phyloP scores from a whole-genome alignment of 2,329 filamentous ascomycete genomes.

The Hymenoscyphus fraxineus region DNA sequence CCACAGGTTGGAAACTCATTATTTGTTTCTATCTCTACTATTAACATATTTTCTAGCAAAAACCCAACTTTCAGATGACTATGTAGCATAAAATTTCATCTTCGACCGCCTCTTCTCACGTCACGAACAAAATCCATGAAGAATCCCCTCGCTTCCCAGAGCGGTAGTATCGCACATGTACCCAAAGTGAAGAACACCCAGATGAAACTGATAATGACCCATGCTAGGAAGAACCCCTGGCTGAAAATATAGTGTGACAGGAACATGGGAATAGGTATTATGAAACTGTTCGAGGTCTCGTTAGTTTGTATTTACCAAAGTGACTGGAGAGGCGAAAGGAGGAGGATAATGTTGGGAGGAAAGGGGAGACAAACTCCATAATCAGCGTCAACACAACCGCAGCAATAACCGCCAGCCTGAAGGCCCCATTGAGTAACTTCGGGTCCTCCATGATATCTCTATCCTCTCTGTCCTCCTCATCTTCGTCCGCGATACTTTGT shows the following conservation, averaged over 20 bases:
- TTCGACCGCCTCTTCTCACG: too few relatives aligned
- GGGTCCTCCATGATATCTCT: slow-evolving; percentile 7
- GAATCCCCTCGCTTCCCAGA: slow-evolving; percentile 13
- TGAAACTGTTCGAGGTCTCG: not conserved
- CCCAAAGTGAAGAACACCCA: slow-evolving; percentile 15
- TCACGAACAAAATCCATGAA: not conserved
- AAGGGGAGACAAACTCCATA: slow-evolving; percentile 4
- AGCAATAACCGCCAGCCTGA: not conserved
- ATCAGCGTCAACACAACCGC: slow-evolving; percentile 1
- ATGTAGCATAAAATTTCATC: too few relatives aligned
- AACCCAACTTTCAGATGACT: too few relatives aligned
- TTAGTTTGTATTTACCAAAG: not conserved
- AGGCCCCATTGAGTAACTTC: slow-evolving; percentile 1
- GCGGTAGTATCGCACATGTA: slow-evolving; percentile 13
- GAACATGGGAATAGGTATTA: slow-evolving; percentile 15
- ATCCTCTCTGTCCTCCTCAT: slow-evolving; percentile 3
- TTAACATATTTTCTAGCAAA: too few relatives aligned
- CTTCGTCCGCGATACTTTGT: not conserved
- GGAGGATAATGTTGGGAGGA: slow-evolving; percentile 4
- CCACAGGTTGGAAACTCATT: too few relatives aligned
- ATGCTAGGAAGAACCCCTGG: slow-evolving; percentile 13
- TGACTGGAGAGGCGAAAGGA: not conserved
- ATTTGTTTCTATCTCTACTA: too few relatives aligned
- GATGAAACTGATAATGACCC: slow-evolving; percentile 15
- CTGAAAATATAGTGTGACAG: slow-evolving; percentile 14